Conservation (phyloP, 73 alveolate species). For the Paramecium caudatum region DNA sequence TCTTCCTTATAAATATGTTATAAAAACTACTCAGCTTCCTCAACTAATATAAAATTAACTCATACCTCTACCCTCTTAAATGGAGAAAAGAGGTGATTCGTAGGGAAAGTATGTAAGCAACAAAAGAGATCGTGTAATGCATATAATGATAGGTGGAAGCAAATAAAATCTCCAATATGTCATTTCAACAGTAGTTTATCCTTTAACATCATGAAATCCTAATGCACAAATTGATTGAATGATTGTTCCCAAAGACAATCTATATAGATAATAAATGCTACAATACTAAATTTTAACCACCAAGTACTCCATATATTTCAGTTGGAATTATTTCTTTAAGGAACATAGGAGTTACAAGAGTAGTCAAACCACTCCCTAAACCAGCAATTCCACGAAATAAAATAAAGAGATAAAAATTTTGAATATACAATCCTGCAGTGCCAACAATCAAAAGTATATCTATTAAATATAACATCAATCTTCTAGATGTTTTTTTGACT, state of each 20-base stretch:
- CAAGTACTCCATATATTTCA: constrained; percentile 33
- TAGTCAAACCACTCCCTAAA: constrained; percentile 31
- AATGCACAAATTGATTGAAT: not conserved
- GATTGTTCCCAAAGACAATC: constrained; percentile 56
- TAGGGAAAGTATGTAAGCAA: not conserved
- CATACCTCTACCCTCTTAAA: constrained; percentile 2
- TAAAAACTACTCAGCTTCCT: not conserved
- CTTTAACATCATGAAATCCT: constrained; percentile 35
- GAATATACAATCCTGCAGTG: constrained; percentile 33
- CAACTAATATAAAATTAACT: constrained; percentile 5
- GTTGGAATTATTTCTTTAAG: constrained; percentile 49
- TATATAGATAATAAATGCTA: not conserved
- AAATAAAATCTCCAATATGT: constrained; percentile 52
- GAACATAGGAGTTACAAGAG: constrained; percentile 49
- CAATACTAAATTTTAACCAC: constrained; percentile 39
- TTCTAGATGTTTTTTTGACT: constrained; percentile 29
- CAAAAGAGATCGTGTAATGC: not conserved
- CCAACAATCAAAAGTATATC: constrained; percentile 20
- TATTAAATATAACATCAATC: constrained; percentile 28
- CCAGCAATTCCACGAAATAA: constrained; percentile 43
- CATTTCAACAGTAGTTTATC: constrained; percentile 24
- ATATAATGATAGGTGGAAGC: constrained; percentile 7
- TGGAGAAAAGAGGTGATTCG: constrained; percentile 28
- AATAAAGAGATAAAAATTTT: constrained; percentile 9
- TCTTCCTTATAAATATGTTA: constrained; percentile 18